Evolutionary conservation across 495 filamentous ascomycete genomes (phyloP).

Genomic region (Cryomyces minteri): DNA sequence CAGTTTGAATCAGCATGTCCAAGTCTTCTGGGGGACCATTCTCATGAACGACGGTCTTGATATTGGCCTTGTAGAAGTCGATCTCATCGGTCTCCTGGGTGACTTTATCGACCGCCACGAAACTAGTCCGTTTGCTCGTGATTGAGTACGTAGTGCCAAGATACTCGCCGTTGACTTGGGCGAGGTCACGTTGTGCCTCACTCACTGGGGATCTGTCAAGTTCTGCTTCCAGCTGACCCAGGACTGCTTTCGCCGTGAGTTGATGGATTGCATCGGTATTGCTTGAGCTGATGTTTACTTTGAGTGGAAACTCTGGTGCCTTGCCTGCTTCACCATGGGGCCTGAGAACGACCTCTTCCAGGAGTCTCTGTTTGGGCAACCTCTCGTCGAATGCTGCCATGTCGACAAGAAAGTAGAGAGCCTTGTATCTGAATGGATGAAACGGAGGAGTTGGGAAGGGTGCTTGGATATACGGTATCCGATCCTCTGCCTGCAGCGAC

Average conservation of each 20-base stretch:
- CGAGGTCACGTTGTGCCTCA: not conserved
- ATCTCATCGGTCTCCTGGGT: not conserved
- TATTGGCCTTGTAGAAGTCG: too few relatives aligned
- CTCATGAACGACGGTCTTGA: too few relatives aligned
- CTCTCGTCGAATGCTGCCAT: not conserved
- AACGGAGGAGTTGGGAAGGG: conserved; percentile 7
- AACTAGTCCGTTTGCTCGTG: conserved; percentile 8
- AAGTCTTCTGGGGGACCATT: too few relatives aligned
- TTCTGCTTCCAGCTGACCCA: conserved; percentile 9
- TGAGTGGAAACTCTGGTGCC: not conserved
- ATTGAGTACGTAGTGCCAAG: conserved; percentile 3
- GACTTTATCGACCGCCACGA: conserved; percentile 5
- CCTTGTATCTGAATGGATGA: conserved; percentile 3
- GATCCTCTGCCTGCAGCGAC: not conserved
- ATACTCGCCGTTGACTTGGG: too few relatives aligned
- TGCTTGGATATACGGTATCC: conserved; percentile 4
- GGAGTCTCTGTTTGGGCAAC: not conserved
- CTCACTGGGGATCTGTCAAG: not conserved
- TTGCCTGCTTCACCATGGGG: not conserved
- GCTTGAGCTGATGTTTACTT: not conserved
- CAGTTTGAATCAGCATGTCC: too few relatives aligned
- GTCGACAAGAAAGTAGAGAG: conserved; percentile 6
- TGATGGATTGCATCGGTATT: conserved; percentile 5
- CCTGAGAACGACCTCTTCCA: too few relatives aligned
- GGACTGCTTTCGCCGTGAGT: conserved; percentile 10